Evolutionary conservation across 2,329 filamentous ascomycete genomes (phyloP).

Genomic region (Epichloe elymi): DNA sequence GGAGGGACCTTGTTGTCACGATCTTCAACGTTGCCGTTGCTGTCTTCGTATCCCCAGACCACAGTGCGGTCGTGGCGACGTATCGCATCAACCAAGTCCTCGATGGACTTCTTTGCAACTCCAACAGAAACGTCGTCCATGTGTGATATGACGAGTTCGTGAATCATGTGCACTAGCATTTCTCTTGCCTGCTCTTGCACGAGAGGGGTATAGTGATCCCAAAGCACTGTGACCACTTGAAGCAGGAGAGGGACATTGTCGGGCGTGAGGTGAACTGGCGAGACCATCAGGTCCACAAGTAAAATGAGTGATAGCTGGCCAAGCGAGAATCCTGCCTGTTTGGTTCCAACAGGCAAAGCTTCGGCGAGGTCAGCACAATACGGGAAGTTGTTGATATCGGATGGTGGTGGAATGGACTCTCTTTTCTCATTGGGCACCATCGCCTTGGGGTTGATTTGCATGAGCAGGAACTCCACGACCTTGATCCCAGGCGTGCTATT

Average conservation of each 20-base stretch:
- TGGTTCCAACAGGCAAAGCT: constrained; percentile 75
- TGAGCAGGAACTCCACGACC: constrained; percentile 83
- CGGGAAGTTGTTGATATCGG: constrained; percentile 62
- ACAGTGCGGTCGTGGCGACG: constrained; percentile 73
- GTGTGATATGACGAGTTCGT: constrained; percentile 75
- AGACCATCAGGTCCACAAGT: constrained; percentile 90
- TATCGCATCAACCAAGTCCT: constrained; percentile 77
- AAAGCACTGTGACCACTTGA: constrained; percentile 84
- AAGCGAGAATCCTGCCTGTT: constrained; percentile 80
- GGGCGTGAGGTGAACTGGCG: constrained; percentile 65
- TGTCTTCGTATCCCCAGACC: constrained; percentile 90
- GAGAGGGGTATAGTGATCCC: constrained; percentile 92
- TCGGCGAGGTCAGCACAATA: constrained; percentile 79
- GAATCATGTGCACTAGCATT: constrained; percentile 95
- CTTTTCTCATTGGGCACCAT: constrained; percentile 89
- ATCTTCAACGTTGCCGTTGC: constrained; percentile 63
- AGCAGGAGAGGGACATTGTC: constrained; percentile 77
- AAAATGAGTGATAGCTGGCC: constrained; percentile 89
- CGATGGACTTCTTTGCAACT: constrained; percentile 58
- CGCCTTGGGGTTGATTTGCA: constrained; percentile 87
- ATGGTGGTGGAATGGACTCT: constrained; percentile 52
- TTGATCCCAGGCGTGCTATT: constrained; percentile 63
- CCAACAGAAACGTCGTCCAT: constrained; percentile 56
- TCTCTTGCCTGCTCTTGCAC: constrained; percentile 95
- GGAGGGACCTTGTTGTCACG: constrained; percentile 69